Evolutionary conservation across 140 eudicot species (phyloP).

Genomic region (Anethum foeniculum): DNA sequence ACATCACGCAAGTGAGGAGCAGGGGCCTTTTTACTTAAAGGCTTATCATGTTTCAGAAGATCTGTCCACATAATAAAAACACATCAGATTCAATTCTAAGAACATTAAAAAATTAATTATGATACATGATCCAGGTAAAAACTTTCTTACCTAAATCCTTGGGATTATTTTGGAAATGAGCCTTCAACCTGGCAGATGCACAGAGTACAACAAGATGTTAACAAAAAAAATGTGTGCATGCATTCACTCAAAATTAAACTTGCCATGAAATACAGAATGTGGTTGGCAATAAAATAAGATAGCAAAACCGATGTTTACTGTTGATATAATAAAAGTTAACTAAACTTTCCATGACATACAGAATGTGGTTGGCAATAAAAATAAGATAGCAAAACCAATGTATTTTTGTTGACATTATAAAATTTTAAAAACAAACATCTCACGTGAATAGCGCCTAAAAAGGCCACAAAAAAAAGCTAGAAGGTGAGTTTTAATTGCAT

Average conservation of each 20-base stretch:
- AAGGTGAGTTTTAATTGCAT: neutral
- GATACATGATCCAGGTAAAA: neutral
- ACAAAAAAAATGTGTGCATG: neutral
- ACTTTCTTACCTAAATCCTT: slow-evolving; percentile 66
- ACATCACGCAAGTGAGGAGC: slow-evolving; percentile 78
- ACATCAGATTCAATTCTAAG: neutral
- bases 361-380: neutral
- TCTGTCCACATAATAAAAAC: slow-evolving; percentile 31
- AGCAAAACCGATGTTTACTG: neutral
- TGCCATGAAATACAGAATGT: neutral
- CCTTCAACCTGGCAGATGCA: slow-evolving; percentile 57
- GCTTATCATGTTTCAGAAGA: slow-evolving; percentile 88
- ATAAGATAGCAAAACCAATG: neutral
- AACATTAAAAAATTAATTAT: neutral
- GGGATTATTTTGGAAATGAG: slow-evolving; percentile 94
- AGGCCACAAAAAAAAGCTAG: neutral
- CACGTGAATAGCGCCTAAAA: neutral
- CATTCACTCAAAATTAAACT: neutral
- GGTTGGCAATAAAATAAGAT: neutral
- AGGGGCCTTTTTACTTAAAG: slow-evolving; percentile 82
- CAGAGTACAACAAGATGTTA: slow-evolving; percentile 1
- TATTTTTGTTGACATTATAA: neutral
- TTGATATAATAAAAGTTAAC: neutral
- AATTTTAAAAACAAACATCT: neutral
- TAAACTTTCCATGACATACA: neutral